Evolutionary conservation across 768 basidiomycete species (phyloP).

Genomic region (Suillus subaureus): DNA sequence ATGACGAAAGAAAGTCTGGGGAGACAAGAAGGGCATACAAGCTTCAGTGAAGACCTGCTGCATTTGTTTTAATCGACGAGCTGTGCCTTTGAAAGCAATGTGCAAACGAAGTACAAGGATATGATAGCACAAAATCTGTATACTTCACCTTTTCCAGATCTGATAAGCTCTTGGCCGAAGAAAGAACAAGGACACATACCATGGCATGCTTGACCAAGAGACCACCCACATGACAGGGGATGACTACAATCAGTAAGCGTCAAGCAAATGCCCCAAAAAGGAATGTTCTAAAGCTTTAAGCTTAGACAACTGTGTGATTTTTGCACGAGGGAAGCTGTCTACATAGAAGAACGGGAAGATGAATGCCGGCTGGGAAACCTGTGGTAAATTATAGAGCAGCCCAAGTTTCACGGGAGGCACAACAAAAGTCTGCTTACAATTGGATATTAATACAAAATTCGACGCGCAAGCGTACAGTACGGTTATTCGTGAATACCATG

Average conservation of each 20-base stretch:
- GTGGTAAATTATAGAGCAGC: neutral
- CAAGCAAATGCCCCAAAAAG: constrained; percentile 33
- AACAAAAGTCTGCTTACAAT: constrained; percentile 2
- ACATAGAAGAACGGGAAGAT: neutral
- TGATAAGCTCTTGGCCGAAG: constrained; percentile 25
- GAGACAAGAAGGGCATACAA: neutral
- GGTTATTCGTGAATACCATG: constrained; percentile 10
- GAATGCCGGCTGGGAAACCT: neutral
- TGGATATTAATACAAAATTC: neutral
- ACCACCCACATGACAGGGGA: constrained; percentile 7
- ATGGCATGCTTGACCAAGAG: constrained; percentile 10
- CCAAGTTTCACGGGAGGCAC: neutral
- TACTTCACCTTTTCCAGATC: constrained; percentile 9
- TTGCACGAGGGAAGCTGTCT: neutral
- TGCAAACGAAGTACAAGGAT: constrained; percentile 22
- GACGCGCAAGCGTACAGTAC: neutral
- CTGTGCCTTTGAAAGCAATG: neutral
- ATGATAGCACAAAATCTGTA: constrained; percentile 4
- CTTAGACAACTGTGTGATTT: neutral
- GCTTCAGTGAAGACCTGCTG: neutral
- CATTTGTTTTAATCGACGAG: constrained; percentile 6
- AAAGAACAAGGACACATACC: constrained; percentile 28
- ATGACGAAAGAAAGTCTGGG: constrained; percentile 10
- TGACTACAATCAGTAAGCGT: constrained; percentile 25
- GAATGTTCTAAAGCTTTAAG: constrained; percentile 21